Evolutionary conservation across 2,329 filamentous ascomycete species (phyloP).

Genomic region (Exserohilum rostratum): DNA sequence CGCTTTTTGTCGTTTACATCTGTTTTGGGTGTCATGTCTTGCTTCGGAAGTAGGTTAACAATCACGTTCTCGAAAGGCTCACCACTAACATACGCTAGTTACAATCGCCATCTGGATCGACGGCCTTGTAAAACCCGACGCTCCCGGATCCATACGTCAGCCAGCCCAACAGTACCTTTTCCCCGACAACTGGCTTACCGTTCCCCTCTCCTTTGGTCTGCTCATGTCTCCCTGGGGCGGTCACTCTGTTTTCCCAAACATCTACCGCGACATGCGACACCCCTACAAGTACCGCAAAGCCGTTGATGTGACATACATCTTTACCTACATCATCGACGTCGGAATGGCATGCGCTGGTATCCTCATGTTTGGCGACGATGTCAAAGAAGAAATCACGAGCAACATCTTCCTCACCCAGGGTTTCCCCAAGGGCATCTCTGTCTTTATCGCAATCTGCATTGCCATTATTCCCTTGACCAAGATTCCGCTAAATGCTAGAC

Average conservation of each 20-base stretch:
- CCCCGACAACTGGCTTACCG: conserved; percentile 81
- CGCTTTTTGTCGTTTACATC: conserved; percentile 87
- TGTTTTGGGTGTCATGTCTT: conserved; percentile 88
- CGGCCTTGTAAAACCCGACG: conserved; percentile 79
- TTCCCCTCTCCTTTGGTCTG: conserved; percentile 87
- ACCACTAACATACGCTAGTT: conserved; percentile 60
- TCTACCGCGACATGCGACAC: conserved; percentile 78
- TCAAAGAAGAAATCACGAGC: conserved; percentile 85
- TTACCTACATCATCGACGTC: conserved; percentile 82
- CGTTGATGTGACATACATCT: conserved; percentile 80
- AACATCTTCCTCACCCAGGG: conserved; percentile 79
- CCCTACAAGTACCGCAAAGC: conserved; percentile 79
- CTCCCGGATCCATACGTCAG: conserved; percentile 81
- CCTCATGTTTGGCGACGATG: conserved; percentile 93
- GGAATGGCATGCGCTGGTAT: conserved; percentile 82
- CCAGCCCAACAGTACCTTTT: conserved; percentile 82
- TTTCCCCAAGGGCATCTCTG: conserved; percentile 75
- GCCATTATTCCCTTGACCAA: conserved; percentile 95
- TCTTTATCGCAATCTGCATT: conserved; percentile 84
- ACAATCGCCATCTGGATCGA: conserved; percentile 83
- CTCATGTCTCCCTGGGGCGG: conserved; percentile 83
- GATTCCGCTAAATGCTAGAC: conserved; percentile 86
- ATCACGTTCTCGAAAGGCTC: not conserved
- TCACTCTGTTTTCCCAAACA: conserved; percentile 81
- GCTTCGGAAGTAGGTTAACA: conserved; percentile 75